Evolutionary conservation across 148 eudicot genomes (phyloP).

Genomic region (Rhododendron kiyosumense): DNA sequence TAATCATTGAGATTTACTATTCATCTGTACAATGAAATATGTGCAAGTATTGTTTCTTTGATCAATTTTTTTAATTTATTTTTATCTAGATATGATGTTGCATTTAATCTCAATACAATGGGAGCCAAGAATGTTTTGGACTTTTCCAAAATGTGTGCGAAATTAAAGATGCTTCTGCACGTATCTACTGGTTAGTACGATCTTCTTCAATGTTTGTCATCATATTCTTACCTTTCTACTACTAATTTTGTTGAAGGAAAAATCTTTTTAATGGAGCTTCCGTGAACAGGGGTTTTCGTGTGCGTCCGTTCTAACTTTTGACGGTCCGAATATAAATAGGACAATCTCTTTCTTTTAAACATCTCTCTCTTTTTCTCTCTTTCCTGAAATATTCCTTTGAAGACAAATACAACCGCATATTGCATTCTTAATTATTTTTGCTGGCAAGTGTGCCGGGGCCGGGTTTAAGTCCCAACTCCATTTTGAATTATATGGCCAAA

Average conservation of each 20-base stretch:
- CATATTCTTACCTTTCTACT: neutral
- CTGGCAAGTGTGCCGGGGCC: too few species aligned
- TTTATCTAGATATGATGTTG: slow-evolving; percentile 43
- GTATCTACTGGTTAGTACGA: slow-evolving; percentile 56
- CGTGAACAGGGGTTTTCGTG: too few species aligned
- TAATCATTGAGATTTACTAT: neutral
- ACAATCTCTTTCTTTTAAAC: too few species aligned
- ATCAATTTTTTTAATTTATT: neutral
- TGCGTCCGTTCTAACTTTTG: too few species aligned
- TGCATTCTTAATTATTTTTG: too few species aligned
- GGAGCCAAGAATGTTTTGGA: slow-evolving; percentile 54
- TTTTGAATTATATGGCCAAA: too few species aligned
- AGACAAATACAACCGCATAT: too few species aligned
- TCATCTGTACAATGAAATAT: neutral
- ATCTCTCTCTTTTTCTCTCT: too few species aligned
- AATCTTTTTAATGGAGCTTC: too few species aligned
- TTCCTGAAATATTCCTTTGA: too few species aligned
- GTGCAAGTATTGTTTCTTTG: neutral
- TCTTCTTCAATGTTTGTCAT: neutral
- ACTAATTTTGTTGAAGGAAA: neutral
- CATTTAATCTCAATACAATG: slow-evolving; percentile 45
- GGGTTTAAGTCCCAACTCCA: too few species aligned
- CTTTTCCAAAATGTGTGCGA: slow-evolving; percentile 53
- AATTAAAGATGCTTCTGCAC: slow-evolving; percentile 44
- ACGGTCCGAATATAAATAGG: too few species aligned